phyloP scores from a whole-genome alignment of 306 rosid species.

The Oemleria cerasiformis region DNA sequence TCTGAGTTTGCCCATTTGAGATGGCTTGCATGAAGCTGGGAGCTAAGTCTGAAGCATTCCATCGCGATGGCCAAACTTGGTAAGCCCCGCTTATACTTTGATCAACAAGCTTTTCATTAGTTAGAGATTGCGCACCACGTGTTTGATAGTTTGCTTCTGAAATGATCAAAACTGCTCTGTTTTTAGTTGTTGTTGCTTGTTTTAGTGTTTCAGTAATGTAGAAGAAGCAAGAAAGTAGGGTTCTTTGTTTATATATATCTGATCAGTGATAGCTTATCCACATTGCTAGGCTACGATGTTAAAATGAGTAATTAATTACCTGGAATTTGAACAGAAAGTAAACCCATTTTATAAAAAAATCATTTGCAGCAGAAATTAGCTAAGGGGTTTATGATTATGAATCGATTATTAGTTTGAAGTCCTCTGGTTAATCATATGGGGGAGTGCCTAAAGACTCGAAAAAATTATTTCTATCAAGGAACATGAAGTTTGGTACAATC shows the following conservation, averaged over 20 bases:
- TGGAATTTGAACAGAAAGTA: background rate
- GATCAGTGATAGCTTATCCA: background rate
- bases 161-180: background rate
- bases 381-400: background rate
- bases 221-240: background rate
- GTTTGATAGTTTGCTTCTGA: background rate
- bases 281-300: background rate
- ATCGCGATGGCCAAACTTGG: slow-evolving; percentile 71
- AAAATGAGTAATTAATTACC: background rate
- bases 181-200: background rate
- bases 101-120: background rate
- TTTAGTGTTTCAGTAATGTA: background rate
- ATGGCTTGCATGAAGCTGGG: slow-evolving; percentile 73
- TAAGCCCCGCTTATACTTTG: slow-evolving; percentile 10
- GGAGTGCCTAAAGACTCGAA: background rate
- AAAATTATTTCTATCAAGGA: background rate
- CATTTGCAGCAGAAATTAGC: background rate
- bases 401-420: background rate
- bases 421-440: background rate
- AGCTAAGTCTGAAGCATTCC: slow-evolving; percentile 65
- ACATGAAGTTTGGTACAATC: background rate
- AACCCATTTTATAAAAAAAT: background rate
- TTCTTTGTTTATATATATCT: background rate
- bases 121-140: background rate
- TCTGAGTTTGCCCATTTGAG: slow-evolving; percentile 12